These are phyloP conservation scores for Kwoniella bestiolae DNA, from an alignment of 768 basidiomycete species.

Conservation along the genomic window DNA sequence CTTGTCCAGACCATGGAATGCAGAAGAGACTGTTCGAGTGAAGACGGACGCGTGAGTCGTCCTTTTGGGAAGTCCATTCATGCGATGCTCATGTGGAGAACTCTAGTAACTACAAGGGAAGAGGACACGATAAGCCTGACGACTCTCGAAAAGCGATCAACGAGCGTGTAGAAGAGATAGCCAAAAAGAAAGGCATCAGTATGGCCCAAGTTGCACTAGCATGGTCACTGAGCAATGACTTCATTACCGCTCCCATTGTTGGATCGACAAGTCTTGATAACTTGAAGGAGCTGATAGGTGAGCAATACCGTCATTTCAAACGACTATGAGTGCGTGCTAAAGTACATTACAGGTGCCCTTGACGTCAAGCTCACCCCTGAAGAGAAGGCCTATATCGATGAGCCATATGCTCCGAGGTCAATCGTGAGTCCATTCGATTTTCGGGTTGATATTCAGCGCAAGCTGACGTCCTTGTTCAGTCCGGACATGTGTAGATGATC, in stretches of 20 bases:
- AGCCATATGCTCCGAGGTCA: conserved; percentile 62
- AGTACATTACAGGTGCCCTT: conserved; percentile 57
- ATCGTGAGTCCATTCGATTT: conserved; percentile 62
- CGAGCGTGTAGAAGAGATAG: conserved; percentile 59
- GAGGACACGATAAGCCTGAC: conserved; percentile 23
- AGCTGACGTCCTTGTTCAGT: too few species aligned
- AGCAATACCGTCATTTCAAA: background rate
- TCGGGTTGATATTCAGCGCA: too few species aligned
- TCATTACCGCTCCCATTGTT: conserved; percentile 61
- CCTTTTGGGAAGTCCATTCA: background rate
- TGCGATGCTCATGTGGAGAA: background rate
- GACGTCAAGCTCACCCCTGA: conserved; percentile 63
- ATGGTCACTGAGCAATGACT: conserved; percentile 59
- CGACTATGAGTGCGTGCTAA: background rate
- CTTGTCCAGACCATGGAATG: conserved; percentile 29
- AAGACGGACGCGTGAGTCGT: conserved; percentile 19
- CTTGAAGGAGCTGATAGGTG: conserved; percentile 59
- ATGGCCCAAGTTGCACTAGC: conserved; percentile 63
- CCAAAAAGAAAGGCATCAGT: conserved; percentile 58
- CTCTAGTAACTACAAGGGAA: background rate
- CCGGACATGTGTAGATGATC: background rate
- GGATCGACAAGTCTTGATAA: conserved; percentile 60
- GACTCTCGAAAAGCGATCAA: conserved; percentile 58
- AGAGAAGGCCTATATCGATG: conserved; percentile 65
- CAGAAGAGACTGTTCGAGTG: conserved; percentile 12